phyloP scores from a whole-genome alignment of 306 rosid genomes.

The Dalbergia cultrata region DNA sequence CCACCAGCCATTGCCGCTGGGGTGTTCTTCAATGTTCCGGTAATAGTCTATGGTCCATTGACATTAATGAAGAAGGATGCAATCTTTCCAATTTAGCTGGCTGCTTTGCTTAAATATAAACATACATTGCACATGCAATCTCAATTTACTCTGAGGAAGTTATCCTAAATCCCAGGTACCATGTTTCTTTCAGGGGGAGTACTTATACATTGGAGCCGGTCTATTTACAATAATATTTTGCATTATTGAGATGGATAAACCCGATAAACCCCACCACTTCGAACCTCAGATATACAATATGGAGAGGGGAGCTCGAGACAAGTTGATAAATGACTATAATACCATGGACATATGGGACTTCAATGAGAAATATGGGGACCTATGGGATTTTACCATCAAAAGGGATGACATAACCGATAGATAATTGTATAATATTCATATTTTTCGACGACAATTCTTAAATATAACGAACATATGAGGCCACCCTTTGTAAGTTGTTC shows the following conservation, averaged over 20 bases:
- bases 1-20: conserved; percentile 88
- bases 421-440: conserved; percentile 40
- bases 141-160: not conserved
- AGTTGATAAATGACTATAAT: conserved; percentile 88
- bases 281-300: conserved; percentile 95
- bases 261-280: conserved; percentile 91
- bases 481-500: conserved; percentile 19
- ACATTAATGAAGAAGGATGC: conserved; percentile 25
- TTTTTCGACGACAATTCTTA: conserved; percentile 17
- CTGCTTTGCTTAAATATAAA: conserved; percentile 8
- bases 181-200: conserved; percentile 76
- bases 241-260: conserved; percentile 96
- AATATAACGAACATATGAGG: conserved; percentile 30
- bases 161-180: not conserved
- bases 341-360: conserved; percentile 95
- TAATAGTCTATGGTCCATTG: conserved; percentile 43
- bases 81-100: not conserved
- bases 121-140: not conserved
- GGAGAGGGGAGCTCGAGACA: conserved; percentile 95
- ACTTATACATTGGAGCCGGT: conserved; percentile 85
- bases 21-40: conserved; percentile 82
- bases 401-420: conserved; percentile 67
- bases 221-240: conserved; percentile 77
- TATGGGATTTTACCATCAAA: conserved; percentile 92
- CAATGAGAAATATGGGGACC: conserved; percentile 89